Evolutionary conservation across 2,329 filamentous ascomycete species (phyloP), one percentile per base, ranked within the genome.

Genomic region (Fusarium sp.): DNA sequence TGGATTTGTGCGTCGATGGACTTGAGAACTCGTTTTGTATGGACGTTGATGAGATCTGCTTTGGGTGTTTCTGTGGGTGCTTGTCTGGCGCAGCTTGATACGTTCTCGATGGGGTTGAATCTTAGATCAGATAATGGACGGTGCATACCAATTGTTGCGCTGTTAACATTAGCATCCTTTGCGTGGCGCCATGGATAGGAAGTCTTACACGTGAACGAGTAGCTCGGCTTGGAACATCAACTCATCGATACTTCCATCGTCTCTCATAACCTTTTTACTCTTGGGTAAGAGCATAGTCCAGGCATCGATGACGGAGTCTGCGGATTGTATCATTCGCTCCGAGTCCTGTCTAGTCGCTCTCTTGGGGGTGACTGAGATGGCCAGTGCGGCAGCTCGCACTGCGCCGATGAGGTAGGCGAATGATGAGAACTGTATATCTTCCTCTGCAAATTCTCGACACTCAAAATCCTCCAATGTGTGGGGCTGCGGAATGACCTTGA

Each of bases 211-310:
- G n/a, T 72, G 63, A 3, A 72, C 29, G 2, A 72, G 45, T 1
- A 72, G 6, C 12, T 72, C 54, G 2, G 70, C 66, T 34, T 72
- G 70, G 3, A 72, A 72, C 59, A 72, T 65, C 11, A 72, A 16
- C 44, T 72, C 70, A 10, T 72, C 70, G 5, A 71, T 65, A 4
- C 22, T 20, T 0, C 70, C 70, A 15, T 45, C 51, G 6, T 47
- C 48, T 3, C 27, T 52, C 16, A 72, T 51, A 0, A 69, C 48
- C 20, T 69, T 68, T 2, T 22, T 18, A 2, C 48, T 32, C 11
- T 62, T 66, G 0, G 70, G 70, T 0, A 72, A 34, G 2, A 72
- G 32, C 1, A 72, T n/a, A 0, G 68, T 18, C 70, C 70, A 72
- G 2, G 62, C 70, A 3, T 71, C 70, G 5, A 66, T 46, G 1